Evolutionary conservation across 495 filamentous ascomycete species (phyloP), one percentile per base, ranked within the genome.

Genomic region (Penicillium lagena): DNA sequence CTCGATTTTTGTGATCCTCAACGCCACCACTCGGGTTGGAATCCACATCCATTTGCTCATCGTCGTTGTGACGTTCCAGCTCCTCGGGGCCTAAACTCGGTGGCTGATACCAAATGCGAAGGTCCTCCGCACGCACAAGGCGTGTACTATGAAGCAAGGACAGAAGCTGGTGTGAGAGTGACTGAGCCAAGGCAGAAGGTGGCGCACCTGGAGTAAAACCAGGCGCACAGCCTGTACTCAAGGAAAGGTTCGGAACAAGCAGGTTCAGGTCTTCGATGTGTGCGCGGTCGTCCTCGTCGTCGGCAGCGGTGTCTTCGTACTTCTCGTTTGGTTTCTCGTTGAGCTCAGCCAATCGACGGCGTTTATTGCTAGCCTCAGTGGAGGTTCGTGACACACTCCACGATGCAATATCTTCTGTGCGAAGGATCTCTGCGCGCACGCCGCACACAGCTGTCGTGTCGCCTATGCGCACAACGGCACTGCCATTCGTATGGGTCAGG

Each of bases 371-470:
- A 8, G 48, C n/a, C 7, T 45, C 34, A 0, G 62, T 45, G 6
- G 67, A 62, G 11, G 61, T 39, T 9, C 55, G 50, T 12, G 59
- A 67, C 7, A 68, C 67, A 29, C 78, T 78, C 67, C 77, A 84
- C 37, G 81, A 77, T 28, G 86, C 76, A 35, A 91, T 83, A 50
- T 83, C 73, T 8, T 72, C 66, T 9, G 81, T 86, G 37, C 78
- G 73, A n/a, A 97, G 65, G 12, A 95, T 79, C 66, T 97, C 93
- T 13, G 76, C 90, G 14, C 90, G 79, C 15, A 97, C 80, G 36
- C 93, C 93, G 63, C 89, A 95, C 13, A 98, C 87, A 7, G 89
- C 87, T 0, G 89, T 86, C 7, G 90, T 96, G 60, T 96, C 88
- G 33, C 94, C 93, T 22, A 80, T 66, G 29, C 94, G 78, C 22